phyloP scores from a whole-genome alignment of 2,329 filamentous ascomycete genomes.

The Lecanicillium sp. region DNA sequence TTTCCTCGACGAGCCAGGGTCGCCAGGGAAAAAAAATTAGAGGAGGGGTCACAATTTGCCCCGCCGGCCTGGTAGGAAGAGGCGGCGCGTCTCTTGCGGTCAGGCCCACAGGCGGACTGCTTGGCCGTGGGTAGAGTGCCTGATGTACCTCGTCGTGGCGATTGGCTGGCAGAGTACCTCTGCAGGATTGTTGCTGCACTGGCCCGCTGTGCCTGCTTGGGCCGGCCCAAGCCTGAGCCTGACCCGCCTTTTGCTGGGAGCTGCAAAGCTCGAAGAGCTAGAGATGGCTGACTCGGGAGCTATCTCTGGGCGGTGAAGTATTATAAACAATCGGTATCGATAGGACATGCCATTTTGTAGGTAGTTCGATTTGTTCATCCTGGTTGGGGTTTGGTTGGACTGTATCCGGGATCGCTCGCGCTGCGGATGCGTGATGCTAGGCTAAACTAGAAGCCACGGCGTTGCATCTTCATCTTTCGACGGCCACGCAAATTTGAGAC shows the following conservation, averaged over 20 bases:
- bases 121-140: neutral
- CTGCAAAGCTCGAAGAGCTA: neutral
- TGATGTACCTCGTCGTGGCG: neutral
- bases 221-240: neutral
- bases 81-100: neutral
- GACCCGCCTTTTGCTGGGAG: neutral
- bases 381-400: neutral
- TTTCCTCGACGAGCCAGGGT: constrained; percentile 9
- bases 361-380: neutral
- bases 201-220: neutral
- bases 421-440: too few species aligned
- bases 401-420: too few species aligned
- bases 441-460: too few species aligned
- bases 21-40: constrained; percentile 13
- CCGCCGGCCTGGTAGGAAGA: neutral
- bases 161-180: neutral
- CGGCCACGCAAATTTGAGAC: constrained; percentile 36
- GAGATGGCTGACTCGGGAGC: too few species aligned
- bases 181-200: neutral
- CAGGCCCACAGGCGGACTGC: neutral
- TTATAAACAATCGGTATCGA: too few species aligned
- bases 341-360: too few species aligned
- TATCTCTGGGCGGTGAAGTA: too few species aligned
- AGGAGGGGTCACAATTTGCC: constrained; percentile 13
- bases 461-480: too few species aligned